Evolutionary conservation across 164 flowering plant species (phyloP), one percentile per base, ranked within the genome.

Genomic region (Magnolia officinalis): DNA sequence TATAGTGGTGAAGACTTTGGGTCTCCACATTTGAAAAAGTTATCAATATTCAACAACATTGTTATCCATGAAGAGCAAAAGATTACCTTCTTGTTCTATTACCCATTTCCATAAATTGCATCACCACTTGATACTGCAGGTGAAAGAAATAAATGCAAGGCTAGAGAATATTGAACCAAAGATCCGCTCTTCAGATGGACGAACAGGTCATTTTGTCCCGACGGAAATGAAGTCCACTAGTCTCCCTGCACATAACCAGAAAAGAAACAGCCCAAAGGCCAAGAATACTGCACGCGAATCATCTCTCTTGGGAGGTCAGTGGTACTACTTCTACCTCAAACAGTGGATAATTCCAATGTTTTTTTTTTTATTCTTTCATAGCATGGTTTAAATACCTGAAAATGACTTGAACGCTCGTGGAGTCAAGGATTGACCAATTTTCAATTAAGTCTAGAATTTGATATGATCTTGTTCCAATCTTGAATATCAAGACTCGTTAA

Each of bases 101-200:
- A 16, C 71, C 16, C 29, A n/a, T 68, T 68, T 18, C n/a, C 31
- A 21, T 29, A 68, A 61, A 37, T 75, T 20, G 63, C 59, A 14
- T 58, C 65, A 49, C 18, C 37, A 50, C 18, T 72, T 55, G 72
- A 26, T 52, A 65, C 31, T 87, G 83, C 87, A 96, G 99, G 83
- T 91, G 67, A 96, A 87, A 84, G 98, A 94, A 83, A 96, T 96
- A 71, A 94, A 91, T 89, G 87, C 92, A 45, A 91, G 99, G 77
- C 79, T 96, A 45, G 98, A 94, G 85, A 90, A 76, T 79, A 91
- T 96, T 81, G 91, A 90, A 83, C 98, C 98, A n/a, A 89, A 92
- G 81, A 70, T 75, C 70, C 92, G 85, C 37, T 73, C 92, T 76
- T 83, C 93, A 67, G 98, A 90, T 83, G 90, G 87, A 50, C 82